These are phyloP conservation scores for Chimonanthus salicifolius DNA, from an alignment of 164 flowering plant genomes.

Conservation along the genomic window DNA sequence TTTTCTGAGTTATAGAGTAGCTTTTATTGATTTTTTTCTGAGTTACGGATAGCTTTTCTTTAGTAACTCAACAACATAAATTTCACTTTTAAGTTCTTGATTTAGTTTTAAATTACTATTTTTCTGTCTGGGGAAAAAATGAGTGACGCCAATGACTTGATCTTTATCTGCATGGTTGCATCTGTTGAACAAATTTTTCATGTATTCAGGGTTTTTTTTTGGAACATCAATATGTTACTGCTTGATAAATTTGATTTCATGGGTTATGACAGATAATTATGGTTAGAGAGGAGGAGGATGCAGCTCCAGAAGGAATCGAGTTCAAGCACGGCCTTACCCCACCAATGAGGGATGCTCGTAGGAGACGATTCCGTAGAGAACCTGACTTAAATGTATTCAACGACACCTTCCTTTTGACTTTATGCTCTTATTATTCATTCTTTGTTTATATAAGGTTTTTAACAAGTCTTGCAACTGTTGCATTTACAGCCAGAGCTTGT, in stretches of 20 bases:
- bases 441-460: not conserved
- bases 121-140: no score
- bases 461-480: not conserved
- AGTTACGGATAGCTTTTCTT: no score
- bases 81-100: no score
- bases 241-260: not conserved
- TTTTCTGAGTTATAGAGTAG: no score
- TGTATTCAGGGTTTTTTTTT: no score
- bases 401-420: not conserved
- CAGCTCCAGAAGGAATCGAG: conserved; percentile 64
- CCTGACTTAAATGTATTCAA: conserved; percentile 77
- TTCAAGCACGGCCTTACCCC: conserved; percentile 94
- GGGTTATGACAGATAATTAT: conserved; percentile 58
- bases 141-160: no score
- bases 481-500: conserved; percentile 87
- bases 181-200: no score
- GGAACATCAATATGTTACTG: not conserved
- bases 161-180: no score
- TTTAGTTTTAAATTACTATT: no score
- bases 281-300: conserved; percentile 77
- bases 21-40: no score
- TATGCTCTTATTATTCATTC: not conserved
- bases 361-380: conserved; percentile 87
- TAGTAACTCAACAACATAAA: no score
- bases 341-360: conserved; percentile 96